Base-by-base conservation (phyloP, 306 rosid species). In the Cucumis cinereus region DNA sequence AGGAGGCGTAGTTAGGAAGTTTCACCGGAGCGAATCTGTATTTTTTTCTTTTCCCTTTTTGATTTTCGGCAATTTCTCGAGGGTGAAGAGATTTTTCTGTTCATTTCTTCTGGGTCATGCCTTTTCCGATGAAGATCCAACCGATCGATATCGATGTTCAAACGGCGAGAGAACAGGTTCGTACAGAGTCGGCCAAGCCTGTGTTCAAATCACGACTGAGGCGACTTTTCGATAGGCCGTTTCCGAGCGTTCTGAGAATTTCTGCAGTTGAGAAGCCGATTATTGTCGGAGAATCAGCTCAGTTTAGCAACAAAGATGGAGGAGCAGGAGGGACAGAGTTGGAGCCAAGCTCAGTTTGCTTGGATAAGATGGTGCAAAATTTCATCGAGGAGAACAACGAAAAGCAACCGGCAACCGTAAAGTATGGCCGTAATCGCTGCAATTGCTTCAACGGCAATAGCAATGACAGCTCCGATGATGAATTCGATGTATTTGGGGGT, bases 61-160 rank as follows among this genome's bases (percentile, higher is more conserved):
- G 14, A 10, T 19, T 77, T 75, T 2, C 9, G 23, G 40, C 56
- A 61, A 30, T 62, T 58, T 24, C 12, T 40, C 11, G 33, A 60
- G 20, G 38, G 69, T 62, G 41, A 17, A 12, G 26, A 77, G 38
- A 59, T 17, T 53, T 76, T 76, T 38, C 49, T 11, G 56, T 33
- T n/a, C 3, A 10, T 77, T 54, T 66, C 75, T 64, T 17, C 28
- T 62, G 17, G 78, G 12, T 57, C 68, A 89, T 88, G 91, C 92
- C 97, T 3, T 87, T 84, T 84, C 91, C 97, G 84, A 85, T 92
- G 99, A 94, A 90, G 93, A 89, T 94, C 89, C 98, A 90, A 77
- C 99, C 99, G 0, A 84, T 94, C 35, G 92, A 90, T 74, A 68
- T 85, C 79, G 92, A 92, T 80, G 47, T 91, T 43, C 85, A 81